Conservation (phyloP, 371 early-diverging fungal species). For the Smittium culicis region DNA sequence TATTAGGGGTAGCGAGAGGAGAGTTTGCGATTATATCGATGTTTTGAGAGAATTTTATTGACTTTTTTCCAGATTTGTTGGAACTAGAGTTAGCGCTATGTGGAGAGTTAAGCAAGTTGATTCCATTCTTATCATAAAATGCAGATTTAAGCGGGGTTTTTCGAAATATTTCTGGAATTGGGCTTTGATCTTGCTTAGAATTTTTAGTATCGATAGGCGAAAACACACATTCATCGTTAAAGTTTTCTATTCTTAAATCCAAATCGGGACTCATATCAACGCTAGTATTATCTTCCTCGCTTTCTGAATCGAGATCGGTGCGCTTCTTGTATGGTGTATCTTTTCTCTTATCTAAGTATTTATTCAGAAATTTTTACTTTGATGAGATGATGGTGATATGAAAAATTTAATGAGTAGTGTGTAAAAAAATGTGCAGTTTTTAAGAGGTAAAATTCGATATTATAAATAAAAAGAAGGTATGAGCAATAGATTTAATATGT, state of each 20-base stretch:
- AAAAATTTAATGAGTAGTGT: too few species aligned
- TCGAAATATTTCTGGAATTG: neutral
- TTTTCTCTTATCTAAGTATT: neutral
- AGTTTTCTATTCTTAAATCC: neutral
- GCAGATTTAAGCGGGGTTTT: neutral
- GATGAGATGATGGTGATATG: too few species aligned
- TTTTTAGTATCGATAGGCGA: neutral
- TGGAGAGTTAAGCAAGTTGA: neutral
- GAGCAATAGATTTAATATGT: too few species aligned
- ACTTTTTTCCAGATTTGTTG: too few species aligned
- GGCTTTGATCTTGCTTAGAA: neutral
- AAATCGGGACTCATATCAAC: neutral
- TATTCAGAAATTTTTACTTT: neutral
- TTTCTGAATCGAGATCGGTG: neutral
- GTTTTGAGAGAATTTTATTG: conserved; percentile 8
- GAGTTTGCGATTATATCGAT: conserved; percentile 14
- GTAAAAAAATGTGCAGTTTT: too few species aligned
- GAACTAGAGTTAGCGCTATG: conserved; percentile 8
- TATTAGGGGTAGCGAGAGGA: neutral
- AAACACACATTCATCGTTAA: neutral
- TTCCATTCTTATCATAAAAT: neutral
- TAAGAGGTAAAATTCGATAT: too few species aligned
- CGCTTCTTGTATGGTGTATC: neutral
- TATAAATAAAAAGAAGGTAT: too few species aligned
- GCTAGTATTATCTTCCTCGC: neutral